phyloP scores from a whole-genome alignment of 495 filamentous ascomycete genomes.

The Aspergillus carlsbadensis region DNA sequence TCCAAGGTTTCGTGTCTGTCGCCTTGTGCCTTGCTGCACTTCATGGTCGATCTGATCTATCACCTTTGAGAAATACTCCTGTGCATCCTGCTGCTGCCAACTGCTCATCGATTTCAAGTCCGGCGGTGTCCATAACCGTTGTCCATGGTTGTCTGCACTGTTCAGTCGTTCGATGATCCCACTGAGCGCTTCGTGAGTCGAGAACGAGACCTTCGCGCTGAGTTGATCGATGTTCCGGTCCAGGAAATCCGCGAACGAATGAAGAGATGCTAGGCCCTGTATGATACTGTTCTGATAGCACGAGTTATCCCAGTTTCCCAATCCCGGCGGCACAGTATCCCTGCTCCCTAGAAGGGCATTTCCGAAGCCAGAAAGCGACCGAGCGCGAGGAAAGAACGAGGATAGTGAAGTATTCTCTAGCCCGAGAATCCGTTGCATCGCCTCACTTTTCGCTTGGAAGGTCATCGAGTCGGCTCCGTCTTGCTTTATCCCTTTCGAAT shows the following conservation, averaged over 20 bases:
- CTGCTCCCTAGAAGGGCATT: slow-evolving; percentile 38
- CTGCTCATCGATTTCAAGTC: slow-evolving; percentile 84
- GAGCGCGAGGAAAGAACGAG: slow-evolving; percentile 46
- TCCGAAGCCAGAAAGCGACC: slow-evolving; percentile 42
- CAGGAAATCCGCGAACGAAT: slow-evolving; percentile 56
- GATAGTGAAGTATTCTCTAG: slow-evolving; percentile 56
- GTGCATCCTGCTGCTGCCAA: slow-evolving; percentile 96
- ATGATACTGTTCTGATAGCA: slow-evolving; percentile 98
- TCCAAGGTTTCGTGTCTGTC: slow-evolving; percentile 41
- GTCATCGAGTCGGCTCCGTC: slow-evolving; percentile 24
- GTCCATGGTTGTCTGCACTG: slow-evolving; percentile 62
- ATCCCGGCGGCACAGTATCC: slow-evolving; percentile 61
- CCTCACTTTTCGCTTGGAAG: slow-evolving; percentile 58
- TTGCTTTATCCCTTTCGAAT: slow-evolving; percentile 37
- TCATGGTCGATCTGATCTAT: slow-evolving; percentile 85
- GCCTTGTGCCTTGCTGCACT: slow-evolving; percentile 48
- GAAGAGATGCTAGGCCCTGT: slow-evolving; percentile 77
- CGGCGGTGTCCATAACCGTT: slow-evolving; percentile 72
- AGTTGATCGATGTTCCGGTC: slow-evolving; percentile 42
- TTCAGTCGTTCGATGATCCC: slow-evolving; percentile 67
- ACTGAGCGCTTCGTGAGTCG: slow-evolving; percentile 57
- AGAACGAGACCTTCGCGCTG: slow-evolving; percentile 35
- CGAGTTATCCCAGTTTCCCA: slow-evolving; percentile 91
- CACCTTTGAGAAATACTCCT: slow-evolving; percentile 94
- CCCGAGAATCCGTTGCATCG: slow-evolving; percentile 65